A percentile compares a stretch with the other conserved stretches of the same genome.
Conservation (phyloP, 305 asterid genomes). For the Fraxinus latifolia region DNA sequence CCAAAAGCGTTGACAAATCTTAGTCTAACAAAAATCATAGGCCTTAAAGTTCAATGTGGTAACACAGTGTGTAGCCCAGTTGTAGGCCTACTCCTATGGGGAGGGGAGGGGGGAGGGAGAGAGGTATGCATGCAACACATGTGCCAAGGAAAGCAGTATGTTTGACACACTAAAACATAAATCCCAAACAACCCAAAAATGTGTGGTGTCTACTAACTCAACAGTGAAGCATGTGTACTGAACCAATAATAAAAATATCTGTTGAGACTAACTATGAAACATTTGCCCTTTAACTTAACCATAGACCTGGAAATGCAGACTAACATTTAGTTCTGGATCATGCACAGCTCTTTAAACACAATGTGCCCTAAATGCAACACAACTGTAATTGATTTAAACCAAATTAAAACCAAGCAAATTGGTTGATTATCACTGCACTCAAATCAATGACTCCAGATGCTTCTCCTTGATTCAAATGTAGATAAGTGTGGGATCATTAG, state of each 20-base stretch:
- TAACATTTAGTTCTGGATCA: neutral
- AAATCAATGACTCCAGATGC: neutral
- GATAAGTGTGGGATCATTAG: neutral
- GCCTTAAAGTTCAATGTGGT: neutral
- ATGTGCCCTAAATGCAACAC: neutral
- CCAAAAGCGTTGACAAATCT: neutral
- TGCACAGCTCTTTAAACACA: neutral
- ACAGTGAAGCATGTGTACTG: neutral
- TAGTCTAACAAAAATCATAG: neutral
- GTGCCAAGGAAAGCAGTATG: neutral
- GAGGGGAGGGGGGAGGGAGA: neutral
- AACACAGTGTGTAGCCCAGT: neutral
- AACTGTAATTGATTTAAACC: neutral
- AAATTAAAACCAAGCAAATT: neutral
- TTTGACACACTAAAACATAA: neutral
- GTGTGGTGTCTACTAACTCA: neutral
- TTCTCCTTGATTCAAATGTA: neutral
- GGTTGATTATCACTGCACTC: neutral
- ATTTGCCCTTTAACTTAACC: neutral
- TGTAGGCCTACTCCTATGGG: neutral
- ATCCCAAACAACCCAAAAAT: conserved; percentile 3
- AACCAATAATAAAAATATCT: neutral
- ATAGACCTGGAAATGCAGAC: neutral
- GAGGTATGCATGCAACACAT: neutral
- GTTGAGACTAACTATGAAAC: neutral